Evolutionary conservation across 208 protist genomes (phyloP), one percentile per base, ranked within the genome.

Genomic region (Crithidia mellificae): DNA sequence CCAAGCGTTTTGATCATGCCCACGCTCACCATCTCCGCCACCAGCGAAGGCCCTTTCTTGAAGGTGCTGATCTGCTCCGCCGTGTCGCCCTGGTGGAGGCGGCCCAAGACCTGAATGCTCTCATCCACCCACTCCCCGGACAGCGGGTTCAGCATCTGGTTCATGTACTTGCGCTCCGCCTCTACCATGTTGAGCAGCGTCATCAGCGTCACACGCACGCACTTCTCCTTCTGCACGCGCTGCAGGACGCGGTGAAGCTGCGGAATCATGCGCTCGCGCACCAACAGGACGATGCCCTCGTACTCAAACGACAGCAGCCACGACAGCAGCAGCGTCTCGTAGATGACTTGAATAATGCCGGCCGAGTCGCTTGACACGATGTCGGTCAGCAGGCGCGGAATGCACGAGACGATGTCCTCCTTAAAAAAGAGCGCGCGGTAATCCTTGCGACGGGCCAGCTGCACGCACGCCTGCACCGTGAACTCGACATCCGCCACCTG

Each of bases 181-280:
- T 89, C 69, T 3, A 81, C 87, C 77, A 96, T 88, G 74, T 95
- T 97, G 72, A 77, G 78, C 11, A 97, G 77, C 25, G 78, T 86
- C 78, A 95, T 83, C 24, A 97, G 78, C n/a, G 91, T 81, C 55
- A 96, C 83, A 2, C 93, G 89, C 54, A 96, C 77, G 63, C 91
- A 97, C 81, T 97, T 97, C 69, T 97, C 93, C 76, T 97, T 97
- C 62, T 86, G 88, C 52, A 92, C 73, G n/a, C 88, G 78, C 64
- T 96, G 87, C 38, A 97, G 74, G 19, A 96, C 85, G 47, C 85
- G 84, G 76, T 95, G 89, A 30, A 96, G 71, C 64, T 95, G 85
- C 47, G 89, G 89, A 51, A 97, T 96, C 72, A 96, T 93, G 27
- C 77, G 71, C 34, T 85, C 59, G 36, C 84, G 50, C 57, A 87